Evolutionary conservation across 2,329 filamentous ascomycete genomes (phyloP).

Genomic region (Colletotrichum plurivorum): DNA sequence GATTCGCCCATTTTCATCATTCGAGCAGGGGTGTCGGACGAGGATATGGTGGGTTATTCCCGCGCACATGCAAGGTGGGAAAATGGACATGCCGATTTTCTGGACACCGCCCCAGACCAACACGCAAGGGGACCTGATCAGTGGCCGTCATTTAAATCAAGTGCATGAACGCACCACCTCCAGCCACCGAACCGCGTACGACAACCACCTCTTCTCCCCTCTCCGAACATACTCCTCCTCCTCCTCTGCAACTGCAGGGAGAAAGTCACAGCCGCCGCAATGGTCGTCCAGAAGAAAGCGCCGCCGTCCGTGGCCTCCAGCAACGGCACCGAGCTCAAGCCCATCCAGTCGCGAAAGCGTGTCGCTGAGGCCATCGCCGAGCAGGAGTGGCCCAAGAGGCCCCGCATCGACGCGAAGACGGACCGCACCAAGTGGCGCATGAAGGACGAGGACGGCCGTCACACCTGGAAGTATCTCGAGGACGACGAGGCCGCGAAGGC

Average conservation of each 20-base stretch:
- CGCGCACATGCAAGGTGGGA: conserved; percentile 32
- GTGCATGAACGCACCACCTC: conserved; percentile 25
- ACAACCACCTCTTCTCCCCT: background rate
- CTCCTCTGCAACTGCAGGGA: background rate
- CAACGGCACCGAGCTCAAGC: conserved; percentile 21
- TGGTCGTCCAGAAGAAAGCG: conserved; percentile 23
- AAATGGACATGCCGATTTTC: background rate
- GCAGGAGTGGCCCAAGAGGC: conserved; percentile 59
- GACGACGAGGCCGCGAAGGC: conserved; percentile 77
- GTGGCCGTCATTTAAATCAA: conserved; percentile 20
- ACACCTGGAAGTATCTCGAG: conserved; percentile 94
- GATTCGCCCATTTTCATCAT: conserved; percentile 7
- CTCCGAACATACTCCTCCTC: background rate
- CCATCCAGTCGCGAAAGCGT: conserved; percentile 58
- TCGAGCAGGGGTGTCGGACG: conserved; percentile 14
- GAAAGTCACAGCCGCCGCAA: background rate
- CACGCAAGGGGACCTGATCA: conserved; percentile 17
- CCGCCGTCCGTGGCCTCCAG: conserved; percentile 32
- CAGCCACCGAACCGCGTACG: background rate
- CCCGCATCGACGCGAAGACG: conserved; percentile 71
- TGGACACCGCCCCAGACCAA: conserved; percentile 34
- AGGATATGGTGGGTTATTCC: conserved; percentile 33
- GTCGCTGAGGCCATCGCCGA: conserved; percentile 53
- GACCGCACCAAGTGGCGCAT: conserved; percentile 89
- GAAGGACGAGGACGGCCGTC: conserved; percentile 84